Base-by-base conservation (phyloP, 2,329 filamentous ascomycete species). In the Aspergillus hiratsukae region DNA sequence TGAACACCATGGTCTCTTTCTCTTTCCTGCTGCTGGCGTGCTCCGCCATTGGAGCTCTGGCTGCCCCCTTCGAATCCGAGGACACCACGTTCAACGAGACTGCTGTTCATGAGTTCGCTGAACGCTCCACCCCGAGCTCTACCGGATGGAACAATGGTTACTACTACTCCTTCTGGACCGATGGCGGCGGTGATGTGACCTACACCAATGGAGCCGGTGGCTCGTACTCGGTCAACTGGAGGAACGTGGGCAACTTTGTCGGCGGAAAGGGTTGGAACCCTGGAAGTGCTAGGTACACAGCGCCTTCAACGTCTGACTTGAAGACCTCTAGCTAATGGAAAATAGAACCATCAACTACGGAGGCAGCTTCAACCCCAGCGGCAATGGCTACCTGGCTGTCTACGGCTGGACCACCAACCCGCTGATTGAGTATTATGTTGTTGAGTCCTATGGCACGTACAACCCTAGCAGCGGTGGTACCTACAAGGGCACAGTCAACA, bases 201-300 rank as follows among this genome's bases (percentile, higher is more conserved):
- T 81, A 81, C 67, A 77, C 64, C 53, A 81, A 81, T 65, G 72
- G 72, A 2, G 62, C 64, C 4, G 72, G 61, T 3, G 80, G 79
- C 1, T 64, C 70, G 28, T 83, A 82, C 71, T 74, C 64, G 35
- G 72, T 79, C 0, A 64, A 61, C 37, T 83, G 81, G 81, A 66
- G 59, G 46, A 73, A 74, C 49, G 70, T 67, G 25, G 81, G 80
- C 35, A 82, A 84, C 73, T 80, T 83, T 48, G 81, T 83, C 31
- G 80, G 75, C 56, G 83, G 83, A 31, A 85, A 84, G 70, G 83
- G 83, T 41, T 85, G 82, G 81, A 78, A 78, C 55, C 77, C 81
- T 19, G 82, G 82, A 48, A 76, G 68, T 56, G 69, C 73, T 29
- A 74, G 79, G 80, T 83, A 75, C 59, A 69, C 58, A 35, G 9